These are phyloP conservation scores for Sporothrix euskadiensis DNA, from an alignment of 2,329 filamentous ascomycete species.

Conservation along the genomic window DNA sequence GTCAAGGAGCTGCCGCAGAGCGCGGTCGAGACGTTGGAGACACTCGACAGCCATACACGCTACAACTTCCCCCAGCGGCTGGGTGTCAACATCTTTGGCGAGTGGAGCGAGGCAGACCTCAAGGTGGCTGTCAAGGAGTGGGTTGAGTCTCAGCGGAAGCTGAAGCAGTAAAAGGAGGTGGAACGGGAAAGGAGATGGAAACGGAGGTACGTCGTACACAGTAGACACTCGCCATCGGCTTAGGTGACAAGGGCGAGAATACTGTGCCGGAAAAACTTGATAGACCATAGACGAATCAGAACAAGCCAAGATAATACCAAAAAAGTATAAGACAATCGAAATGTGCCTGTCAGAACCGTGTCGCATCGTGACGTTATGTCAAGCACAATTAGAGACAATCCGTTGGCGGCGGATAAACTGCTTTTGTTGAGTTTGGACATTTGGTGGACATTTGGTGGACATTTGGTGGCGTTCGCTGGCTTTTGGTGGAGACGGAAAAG, in stretches of 20 bases:
- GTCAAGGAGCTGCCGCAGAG: conserved; percentile 50
- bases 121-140: conserved; percentile 26
- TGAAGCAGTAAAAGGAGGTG: background rate
- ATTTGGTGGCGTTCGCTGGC: background rate
- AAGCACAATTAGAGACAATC: background rate
- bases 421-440: background rate
- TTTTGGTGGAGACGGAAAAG: conserved; percentile 10
- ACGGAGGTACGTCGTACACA: too few species aligned
- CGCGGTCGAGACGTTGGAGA: conserved; percentile 58
- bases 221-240: too few species aligned
- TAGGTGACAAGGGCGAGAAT: background rate
- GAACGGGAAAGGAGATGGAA: background rate
- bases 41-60: conserved; percentile 54
- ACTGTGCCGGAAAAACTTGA: background rate
- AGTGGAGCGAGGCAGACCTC: conserved; percentile 24
- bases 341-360: background rate
- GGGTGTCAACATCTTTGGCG: conserved; percentile 49
- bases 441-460: background rate
- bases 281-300: background rate
- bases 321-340: background rate
- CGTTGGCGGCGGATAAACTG: background rate
- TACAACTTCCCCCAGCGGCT: conserved; percentile 55
- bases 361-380: background rate
- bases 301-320: background rate
- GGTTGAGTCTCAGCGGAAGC: conserved; percentile 16